phyloP scores from a whole-genome alignment of 768 basidiomycete species.

The Amylocystis lapponica region DNA sequence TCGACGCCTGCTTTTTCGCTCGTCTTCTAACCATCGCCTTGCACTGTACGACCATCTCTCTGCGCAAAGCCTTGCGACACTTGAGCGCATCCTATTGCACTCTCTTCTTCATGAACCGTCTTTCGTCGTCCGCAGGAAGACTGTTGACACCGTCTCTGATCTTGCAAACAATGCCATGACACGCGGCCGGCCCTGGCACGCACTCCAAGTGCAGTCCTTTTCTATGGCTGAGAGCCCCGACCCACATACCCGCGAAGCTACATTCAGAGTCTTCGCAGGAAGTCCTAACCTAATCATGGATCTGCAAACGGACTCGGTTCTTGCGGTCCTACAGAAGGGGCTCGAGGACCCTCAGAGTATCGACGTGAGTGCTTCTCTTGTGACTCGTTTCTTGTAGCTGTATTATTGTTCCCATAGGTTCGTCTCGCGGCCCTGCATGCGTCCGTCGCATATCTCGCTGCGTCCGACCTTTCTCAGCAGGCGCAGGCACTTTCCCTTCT shows the following conservation, averaged over 20 bases:
- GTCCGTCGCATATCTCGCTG: slow-evolving; percentile 60
- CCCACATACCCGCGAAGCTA: slow-evolving; percentile 29
- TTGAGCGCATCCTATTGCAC: slow-evolving; percentile 69
- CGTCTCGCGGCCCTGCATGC: slow-evolving; percentile 69
- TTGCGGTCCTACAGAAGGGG: slow-evolving; percentile 61
- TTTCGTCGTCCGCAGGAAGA: slow-evolving; percentile 56
- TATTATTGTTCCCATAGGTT: slow-evolving; percentile 38
- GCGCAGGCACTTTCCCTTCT: slow-evolving; percentile 55
- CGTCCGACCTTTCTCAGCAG: slow-evolving; percentile 56
- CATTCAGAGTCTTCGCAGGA: slow-evolving; percentile 67
- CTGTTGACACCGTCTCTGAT: slow-evolving; percentile 72
- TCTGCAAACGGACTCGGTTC: slow-evolving; percentile 63
- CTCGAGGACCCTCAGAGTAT: slow-evolving; percentile 61
- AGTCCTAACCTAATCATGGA: slow-evolving; percentile 75
- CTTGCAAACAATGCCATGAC: slow-evolving; percentile 70
- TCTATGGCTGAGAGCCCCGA: slow-evolving; percentile 46
- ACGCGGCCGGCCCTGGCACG: slow-evolving; percentile 78
- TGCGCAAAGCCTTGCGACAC: slow-evolving; percentile 53
- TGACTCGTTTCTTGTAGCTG: neutral
- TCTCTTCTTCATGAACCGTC: slow-evolving; percentile 59
- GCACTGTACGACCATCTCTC: slow-evolving; percentile 75
- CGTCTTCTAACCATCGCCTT: slow-evolving; percentile 28
- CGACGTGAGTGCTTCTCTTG: slow-evolving; percentile 39
- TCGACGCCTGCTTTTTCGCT: slow-evolving; percentile 70
- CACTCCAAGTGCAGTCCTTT: slow-evolving; percentile 67